A percentile compares a stretch with the other conserved stretches of the same genome.
phyloP scores from a whole-genome alignment of 1,284 basidiomycete species.

The Rhodotorula mucilaginosa region DNA sequence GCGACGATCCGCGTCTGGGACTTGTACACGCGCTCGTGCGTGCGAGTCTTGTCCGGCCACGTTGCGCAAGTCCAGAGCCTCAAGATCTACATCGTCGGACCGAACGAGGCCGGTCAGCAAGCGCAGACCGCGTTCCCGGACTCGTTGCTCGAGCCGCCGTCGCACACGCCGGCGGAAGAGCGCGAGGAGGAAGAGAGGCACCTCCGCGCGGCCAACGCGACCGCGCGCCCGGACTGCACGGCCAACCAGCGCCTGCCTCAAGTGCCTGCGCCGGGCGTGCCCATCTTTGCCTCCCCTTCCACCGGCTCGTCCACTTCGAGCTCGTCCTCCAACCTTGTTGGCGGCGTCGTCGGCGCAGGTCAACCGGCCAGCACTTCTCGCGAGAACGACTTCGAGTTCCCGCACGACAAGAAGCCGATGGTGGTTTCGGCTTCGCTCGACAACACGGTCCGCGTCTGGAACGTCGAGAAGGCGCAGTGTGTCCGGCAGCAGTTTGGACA shows the following conservation, averaged over 20 bases:
- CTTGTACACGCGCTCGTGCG: slow-evolving; percentile 72
- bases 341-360: not conserved
- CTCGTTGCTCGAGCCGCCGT: slow-evolving; percentile 16
- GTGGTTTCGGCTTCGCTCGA: slow-evolving; percentile 89
- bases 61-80: slow-evolving; percentile 93
- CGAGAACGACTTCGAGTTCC: slow-evolving; percentile 33
- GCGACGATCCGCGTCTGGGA: slow-evolving; percentile 94
- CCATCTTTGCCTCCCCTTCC: not conserved
- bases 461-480: slow-evolving; percentile 79
- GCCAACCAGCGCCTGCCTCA: not conserved
- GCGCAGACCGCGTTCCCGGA: not conserved
- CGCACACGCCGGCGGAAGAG: slow-evolving; percentile 18
- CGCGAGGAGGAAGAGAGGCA: slow-evolving; percentile 2
- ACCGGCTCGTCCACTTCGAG: not conserved
- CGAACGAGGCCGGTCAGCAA: slow-evolving; percentile 18
- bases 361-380: not conserved
- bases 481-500: slow-evolving; percentile 89
- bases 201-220: not conserved
- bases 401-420: slow-evolving; percentile 57
- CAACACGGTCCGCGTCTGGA: slow-evolving; percentile 96
- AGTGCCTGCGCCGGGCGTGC: not conserved
- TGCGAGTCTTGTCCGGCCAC: slow-evolving; percentile 83
- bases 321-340: not conserved
- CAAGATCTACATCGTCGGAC: slow-evolving; percentile 52
- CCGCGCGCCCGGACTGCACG: slow-evolving; percentile 1